Percentiles rank a stretch among this genome's conserved stretches.
phyloP scores from a whole-genome alignment of 192 early-diverging fungal species.

The Coemansia sp. region DNA sequence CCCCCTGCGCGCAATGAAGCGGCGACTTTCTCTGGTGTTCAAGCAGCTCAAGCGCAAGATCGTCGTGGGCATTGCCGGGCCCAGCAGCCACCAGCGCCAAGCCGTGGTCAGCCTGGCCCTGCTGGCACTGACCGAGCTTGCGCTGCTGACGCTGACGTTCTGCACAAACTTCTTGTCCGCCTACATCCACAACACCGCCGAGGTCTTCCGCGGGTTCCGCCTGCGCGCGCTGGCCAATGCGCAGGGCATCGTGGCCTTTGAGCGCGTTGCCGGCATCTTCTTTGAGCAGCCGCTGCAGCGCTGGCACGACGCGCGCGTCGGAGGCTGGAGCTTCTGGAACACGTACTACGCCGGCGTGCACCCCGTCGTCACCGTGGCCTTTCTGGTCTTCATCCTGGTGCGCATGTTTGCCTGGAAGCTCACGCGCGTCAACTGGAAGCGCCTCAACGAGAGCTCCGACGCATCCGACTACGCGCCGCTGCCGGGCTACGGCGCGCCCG shows the following conservation, averaged over 20 bases:
- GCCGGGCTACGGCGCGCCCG: slow-evolving; percentile 1
- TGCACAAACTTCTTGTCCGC: slow-evolving; percentile 53
- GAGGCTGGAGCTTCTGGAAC: slow-evolving; percentile 52
- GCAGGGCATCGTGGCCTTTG: slow-evolving; percentile 41
- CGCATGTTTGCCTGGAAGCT: slow-evolving; percentile 55
- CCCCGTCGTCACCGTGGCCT: slow-evolving; percentile 42
- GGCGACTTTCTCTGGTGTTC: slow-evolving; percentile 39
- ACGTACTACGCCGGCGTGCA: slow-evolving; percentile 53
- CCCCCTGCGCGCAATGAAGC: slow-evolving; percentile 27
- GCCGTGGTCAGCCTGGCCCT: slow-evolving; percentile 44
- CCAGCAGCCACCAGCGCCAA: slow-evolving; percentile 45
- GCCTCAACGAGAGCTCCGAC: slow-evolving; percentile 35
- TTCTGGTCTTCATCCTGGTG: slow-evolving; percentile 46
- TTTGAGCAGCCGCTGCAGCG: slow-evolving; percentile 49
- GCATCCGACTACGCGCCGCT: slow-evolving; percentile 29
- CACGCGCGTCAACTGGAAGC: slow-evolving; percentile 51
- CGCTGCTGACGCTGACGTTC: slow-evolving; percentile 48
- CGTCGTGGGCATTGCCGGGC: slow-evolving; percentile 43
- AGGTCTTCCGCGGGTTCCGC: slow-evolving; percentile 47
- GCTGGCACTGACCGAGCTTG: slow-evolving; percentile 44
- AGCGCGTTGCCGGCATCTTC: slow-evolving; percentile 41
- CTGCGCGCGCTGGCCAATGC: slow-evolving; percentile 48
- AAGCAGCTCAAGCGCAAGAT: slow-evolving; percentile 44
- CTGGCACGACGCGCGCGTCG: slow-evolving; percentile 39
- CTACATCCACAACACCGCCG: slow-evolving; percentile 48